Conservation (phyloP, 1,139 yeast genomes). For the Geotrichum klebahnii region DNA sequence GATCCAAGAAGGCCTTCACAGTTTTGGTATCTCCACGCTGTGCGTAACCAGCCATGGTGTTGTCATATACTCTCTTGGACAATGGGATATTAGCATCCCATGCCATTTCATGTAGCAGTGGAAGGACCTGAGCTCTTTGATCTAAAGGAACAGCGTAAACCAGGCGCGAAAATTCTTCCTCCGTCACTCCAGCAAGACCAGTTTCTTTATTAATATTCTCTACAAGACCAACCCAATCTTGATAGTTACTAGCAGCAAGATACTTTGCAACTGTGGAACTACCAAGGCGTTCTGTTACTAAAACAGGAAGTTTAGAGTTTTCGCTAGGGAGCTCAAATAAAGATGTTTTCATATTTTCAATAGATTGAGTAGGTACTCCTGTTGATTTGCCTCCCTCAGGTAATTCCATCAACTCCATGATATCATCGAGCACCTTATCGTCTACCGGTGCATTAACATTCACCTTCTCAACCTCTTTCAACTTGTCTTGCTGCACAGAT, state of each 20-base stretch:
- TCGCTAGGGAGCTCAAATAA: constrained; percentile 16
- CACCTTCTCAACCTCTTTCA: constrained; percentile 15
- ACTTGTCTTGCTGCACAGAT: constrained; percentile 13
- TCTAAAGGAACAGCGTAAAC: constrained; percentile 32
- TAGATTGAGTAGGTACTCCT: not conserved
- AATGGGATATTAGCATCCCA: constrained; percentile 27
- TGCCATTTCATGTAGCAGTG: constrained; percentile 33
- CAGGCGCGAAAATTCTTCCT: constrained; percentile 31
- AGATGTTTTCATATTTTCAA: constrained; percentile 18
- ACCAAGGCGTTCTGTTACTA: constrained; percentile 26
- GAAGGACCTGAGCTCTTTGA: constrained; percentile 27
- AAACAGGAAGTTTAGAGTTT: constrained; percentile 22
- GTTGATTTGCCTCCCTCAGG: constrained; percentile 15
- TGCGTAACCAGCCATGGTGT: constrained; percentile 39
- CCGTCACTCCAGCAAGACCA: constrained; percentile 26
- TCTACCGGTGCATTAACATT: constrained; percentile 23
- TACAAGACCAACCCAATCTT: constrained; percentile 31
- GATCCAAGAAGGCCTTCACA: constrained; percentile 38
- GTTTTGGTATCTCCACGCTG: constrained; percentile 30
- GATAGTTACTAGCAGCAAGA: constrained; percentile 25
- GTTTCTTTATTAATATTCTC: constrained; percentile 23
- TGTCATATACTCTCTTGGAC: constrained; percentile 32
- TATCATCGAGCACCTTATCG: constrained; percentile 25
- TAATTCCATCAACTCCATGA: constrained; percentile 26
- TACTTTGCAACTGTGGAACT: constrained; percentile 22